Evolutionary conservation across 2,329 filamentous ascomycete species (phyloP), one percentile per base, ranked within the genome.

Genomic region (Aspergillus texensis): DNA sequence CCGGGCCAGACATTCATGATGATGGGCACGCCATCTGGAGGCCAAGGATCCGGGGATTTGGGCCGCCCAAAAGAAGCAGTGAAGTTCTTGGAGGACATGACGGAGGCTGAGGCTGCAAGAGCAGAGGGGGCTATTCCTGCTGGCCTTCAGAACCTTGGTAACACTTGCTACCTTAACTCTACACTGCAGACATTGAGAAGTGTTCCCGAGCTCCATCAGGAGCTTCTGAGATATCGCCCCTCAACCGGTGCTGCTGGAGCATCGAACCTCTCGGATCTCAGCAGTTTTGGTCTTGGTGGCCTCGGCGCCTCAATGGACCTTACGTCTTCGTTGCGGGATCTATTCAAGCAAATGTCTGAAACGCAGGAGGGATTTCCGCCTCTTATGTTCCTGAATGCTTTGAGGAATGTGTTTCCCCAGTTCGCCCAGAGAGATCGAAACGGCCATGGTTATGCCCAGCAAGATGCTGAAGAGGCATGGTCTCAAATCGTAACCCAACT

Each of bases 381-480:
- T 4, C 81, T 93, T 62, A 86, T 88, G 75, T 98, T 99, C 72
- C 84, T 99, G 64, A 89, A 88, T 70, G 87, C 93, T 4, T 85
- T 99, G 19, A 90, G 94, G 65, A 84, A 84, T 32, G 85, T 89
- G 0, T 97, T 92, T 74, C 95, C 95, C 11, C 95, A 98, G 75
- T 99, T 99, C 75, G 93, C 93, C 12, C 93, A 99, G 80, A 90
- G 88, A 73, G 88, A 93, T 61, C 94, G 92, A 76, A 89, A 90
- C 36, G 91, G 92, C 26, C 85, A 90, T 62, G 93, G 92, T 8
- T 98, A 90, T 74, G 94, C 95, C n/a, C 95, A 99, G 79, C 95
- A 99, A 80, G 95, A 99, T 81, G 95, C 95, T 1, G 95, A 99
- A 78, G 95, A 99, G 79, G 95, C 94, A 54, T 99, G 94, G 93